These are phyloP conservation scores for Aristolochia fimbriata DNA, from an alignment of 164 flowering plant genomes.

Conservation along the genomic window DNA sequence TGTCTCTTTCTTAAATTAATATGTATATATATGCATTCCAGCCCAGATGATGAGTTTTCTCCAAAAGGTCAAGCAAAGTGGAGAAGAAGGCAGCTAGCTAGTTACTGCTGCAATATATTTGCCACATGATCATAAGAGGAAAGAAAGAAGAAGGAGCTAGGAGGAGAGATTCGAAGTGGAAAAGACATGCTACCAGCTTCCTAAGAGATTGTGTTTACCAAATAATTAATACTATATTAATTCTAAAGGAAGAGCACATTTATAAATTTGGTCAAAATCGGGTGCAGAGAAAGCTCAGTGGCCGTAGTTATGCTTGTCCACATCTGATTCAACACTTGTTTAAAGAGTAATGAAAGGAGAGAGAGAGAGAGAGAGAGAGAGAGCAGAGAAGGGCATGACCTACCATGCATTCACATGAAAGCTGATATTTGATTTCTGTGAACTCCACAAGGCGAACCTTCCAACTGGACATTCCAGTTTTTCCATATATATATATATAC, in stretches of 20 bases:
- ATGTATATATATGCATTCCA: no score
- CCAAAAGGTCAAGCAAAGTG: conserved; percentile 1
- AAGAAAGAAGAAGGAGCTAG: no score
- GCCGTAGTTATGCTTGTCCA: conserved; percentile 8
- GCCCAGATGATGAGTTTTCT: no score
- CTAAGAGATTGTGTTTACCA: not conserved
- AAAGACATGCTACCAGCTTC: conserved; percentile 8
- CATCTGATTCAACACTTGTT: conserved; percentile 3
- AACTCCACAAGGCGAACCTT: no score
- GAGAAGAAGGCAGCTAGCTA: not conserved
- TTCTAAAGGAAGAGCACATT: not conserved
- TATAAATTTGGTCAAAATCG: conserved; percentile 4
- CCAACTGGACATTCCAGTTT: no score
- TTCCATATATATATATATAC: no score
- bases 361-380: not conserved
- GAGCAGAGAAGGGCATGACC: conserved; percentile 2
- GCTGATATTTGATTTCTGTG: no score
- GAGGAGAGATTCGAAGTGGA: not conserved
- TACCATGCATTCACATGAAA: conserved; percentile 2
- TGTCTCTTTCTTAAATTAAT: no score
- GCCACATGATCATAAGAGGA: not conserved
- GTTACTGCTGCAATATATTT: not conserved
- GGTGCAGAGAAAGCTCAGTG: conserved; percentile 1
- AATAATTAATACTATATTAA: not conserved
- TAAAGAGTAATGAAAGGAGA: not conserved